Percentiles rank a stretch among this genome's conserved stretches.
phyloP scores from a whole-genome alignment of 1,139 yeast species.

The Diutina catenulata region DNA sequence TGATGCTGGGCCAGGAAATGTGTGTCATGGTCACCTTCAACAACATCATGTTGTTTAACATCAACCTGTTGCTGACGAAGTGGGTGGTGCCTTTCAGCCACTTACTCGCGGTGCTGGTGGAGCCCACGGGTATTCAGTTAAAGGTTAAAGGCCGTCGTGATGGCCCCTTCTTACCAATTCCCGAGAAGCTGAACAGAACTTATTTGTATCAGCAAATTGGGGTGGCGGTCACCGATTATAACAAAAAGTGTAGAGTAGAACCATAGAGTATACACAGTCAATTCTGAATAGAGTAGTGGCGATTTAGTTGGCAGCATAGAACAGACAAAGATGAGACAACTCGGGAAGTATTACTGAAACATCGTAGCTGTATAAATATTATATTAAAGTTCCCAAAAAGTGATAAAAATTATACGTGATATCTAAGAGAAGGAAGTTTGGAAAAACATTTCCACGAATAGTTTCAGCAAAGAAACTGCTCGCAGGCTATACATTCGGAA shows the following conservation, averaged over 20 bases:
- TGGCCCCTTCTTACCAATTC: constrained; percentile 72
- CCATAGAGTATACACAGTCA: too few species aligned
- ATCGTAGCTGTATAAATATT: too few species aligned
- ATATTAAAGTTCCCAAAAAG: too few species aligned
- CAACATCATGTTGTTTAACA: constrained; percentile 56
- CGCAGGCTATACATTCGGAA: too few species aligned
- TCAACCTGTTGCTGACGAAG: constrained; percentile 45
- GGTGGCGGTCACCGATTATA: constrained; percentile 71
- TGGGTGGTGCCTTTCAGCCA: constrained; percentile 60
- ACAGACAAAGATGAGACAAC: too few species aligned
- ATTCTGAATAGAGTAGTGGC: too few species aligned
- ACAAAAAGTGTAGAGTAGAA: constrained; percentile 13
- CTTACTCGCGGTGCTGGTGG: constrained; percentile 60
- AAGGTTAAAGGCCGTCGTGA: constrained; percentile 41
- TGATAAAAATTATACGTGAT: too few species aligned
- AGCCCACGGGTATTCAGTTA: constrained; percentile 67
- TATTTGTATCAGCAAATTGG: constrained; percentile 66
- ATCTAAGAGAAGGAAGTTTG: too few species aligned
- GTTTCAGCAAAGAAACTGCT: too few species aligned
- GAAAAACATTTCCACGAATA: too few species aligned
- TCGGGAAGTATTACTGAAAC: too few species aligned
- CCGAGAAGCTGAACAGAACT: constrained; percentile 51
- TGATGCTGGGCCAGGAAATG: constrained; percentile 69
- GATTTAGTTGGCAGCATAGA: too few species aligned
- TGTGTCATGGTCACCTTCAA: constrained; percentile 68